phyloP scores from a whole-genome alignment of 2,329 filamentous ascomycete species.

The Pyricularia grisea region DNA sequence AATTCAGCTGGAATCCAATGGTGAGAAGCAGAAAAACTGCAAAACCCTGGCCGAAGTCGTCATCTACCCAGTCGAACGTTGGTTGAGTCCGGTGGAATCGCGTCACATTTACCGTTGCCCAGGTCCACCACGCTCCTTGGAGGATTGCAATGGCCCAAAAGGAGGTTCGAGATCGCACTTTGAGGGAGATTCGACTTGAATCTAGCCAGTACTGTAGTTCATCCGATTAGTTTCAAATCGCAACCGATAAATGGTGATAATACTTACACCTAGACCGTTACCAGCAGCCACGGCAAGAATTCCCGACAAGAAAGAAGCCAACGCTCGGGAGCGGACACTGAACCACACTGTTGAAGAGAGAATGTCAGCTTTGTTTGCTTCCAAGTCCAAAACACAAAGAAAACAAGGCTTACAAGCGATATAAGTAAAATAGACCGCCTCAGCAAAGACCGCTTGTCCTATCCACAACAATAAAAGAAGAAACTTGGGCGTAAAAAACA shows the following conservation, averaged over 20 bases:
- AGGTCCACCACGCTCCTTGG: neutral
- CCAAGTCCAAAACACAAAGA: neutral
- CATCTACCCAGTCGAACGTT: neutral
- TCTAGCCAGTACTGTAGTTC: neutral
- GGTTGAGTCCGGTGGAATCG: neutral
- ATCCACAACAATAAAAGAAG: slow-evolving; percentile 59
- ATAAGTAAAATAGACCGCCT: neutral
- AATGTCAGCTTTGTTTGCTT: neutral
- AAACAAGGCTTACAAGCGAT: neutral
- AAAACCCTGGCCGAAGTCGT: neutral
- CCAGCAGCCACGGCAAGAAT: neutral
- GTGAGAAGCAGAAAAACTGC: neutral
- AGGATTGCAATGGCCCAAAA: neutral
- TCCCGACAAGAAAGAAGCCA: neutral
- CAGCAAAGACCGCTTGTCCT: slow-evolving; percentile 57
- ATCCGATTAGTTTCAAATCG: no score
- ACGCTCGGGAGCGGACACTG: neutral
- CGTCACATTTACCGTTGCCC: neutral
- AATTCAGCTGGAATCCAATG: neutral
- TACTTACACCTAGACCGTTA: neutral
- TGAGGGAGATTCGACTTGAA: neutral
- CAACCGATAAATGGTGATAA: no score
- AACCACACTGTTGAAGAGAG: neutral
- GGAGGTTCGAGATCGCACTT: neutral
- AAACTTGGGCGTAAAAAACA: slow-evolving; percentile 53